Conservation (phyloP, 192 early-diverging fungal genomes). For the Coemansia asiatica region DNA sequence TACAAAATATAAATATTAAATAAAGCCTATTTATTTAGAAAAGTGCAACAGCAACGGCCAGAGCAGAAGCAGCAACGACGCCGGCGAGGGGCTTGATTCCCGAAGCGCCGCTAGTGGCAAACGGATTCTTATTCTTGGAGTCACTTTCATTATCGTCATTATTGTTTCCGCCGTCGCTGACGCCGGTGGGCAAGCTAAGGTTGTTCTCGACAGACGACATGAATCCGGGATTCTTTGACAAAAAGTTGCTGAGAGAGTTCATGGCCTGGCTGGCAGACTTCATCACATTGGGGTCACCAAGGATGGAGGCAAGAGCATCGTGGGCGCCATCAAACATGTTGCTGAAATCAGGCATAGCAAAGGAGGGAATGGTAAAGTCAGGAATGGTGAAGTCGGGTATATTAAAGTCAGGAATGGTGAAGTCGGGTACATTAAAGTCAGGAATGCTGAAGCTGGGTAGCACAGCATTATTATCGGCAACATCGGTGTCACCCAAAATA, state of each 20-base stretch:
- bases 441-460: too few species aligned
- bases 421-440: too few species aligned
- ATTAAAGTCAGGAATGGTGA: too few species aligned
- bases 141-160: not conserved
- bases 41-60: conserved; percentile 19
- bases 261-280: conserved; percentile 3
- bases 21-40: too few species aligned
- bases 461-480: not conserved
- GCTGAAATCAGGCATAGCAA: not conserved
- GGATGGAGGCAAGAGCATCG: not conserved
- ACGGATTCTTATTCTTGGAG: not conserved
- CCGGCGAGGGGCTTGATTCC: conserved; percentile 20
- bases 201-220: not conserved
- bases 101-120: conserved; percentile 7
- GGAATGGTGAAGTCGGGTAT: too few species aligned
- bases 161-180: not conserved
- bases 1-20: not conserved
- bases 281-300: not conserved
- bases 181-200: not conserved
- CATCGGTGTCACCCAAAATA: not conserved
- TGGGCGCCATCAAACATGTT: not conserved
- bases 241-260: not conserved
- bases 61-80: conserved; percentile 23
- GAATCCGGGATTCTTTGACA: not conserved
- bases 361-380: not conserved